Evolutionary conservation across 2,329 filamentous ascomycete species (phyloP).

Genomic region (Diaporthe vexans): DNA sequence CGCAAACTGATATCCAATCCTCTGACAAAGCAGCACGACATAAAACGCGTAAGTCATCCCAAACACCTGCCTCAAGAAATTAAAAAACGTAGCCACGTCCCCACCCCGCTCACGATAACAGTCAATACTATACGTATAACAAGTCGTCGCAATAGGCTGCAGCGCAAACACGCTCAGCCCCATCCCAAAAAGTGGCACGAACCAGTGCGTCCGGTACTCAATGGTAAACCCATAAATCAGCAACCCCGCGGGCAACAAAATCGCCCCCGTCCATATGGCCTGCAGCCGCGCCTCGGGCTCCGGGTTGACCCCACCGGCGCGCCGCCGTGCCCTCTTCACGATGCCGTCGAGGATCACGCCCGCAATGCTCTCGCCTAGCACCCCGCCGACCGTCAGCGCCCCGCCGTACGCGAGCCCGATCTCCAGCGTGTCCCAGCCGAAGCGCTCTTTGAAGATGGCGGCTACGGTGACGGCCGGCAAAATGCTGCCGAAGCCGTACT

Average conservation of each 20-base stretch:
- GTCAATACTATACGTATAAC: constrained; percentile 41
- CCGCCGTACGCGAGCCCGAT: constrained; percentile 50
- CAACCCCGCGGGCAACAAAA: constrained; percentile 48
- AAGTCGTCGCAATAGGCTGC: constrained; percentile 51
- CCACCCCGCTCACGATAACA: constrained; percentile 36
- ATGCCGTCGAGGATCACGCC: constrained; percentile 47
- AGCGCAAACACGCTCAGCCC: constrained; percentile 49
- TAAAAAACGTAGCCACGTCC: constrained; percentile 31
- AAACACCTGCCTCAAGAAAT: constrained; percentile 29
- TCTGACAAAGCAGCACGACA: constrained; percentile 27
- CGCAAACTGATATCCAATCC: constrained; percentile 34
- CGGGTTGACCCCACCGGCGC: constrained; percentile 43
- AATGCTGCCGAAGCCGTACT: constrained; percentile 51
- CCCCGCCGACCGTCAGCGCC: constrained; percentile 47
- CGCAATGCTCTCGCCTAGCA: constrained; percentile 45
- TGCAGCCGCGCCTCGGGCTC: constrained; percentile 47
- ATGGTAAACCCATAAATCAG: constrained; percentile 51
- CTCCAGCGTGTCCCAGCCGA: constrained; percentile 49
- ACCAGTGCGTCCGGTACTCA: constrained; percentile 48
- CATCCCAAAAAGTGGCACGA: constrained; percentile 49
- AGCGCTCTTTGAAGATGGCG: constrained; percentile 48
- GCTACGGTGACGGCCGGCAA: constrained; percentile 51
- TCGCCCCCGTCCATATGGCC: constrained; percentile 47
- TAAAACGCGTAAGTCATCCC: constrained; percentile 36
- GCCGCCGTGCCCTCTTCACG: constrained; percentile 42